A percentile compares a stretch with the other conserved stretches of the same genome.
phyloP scores from a whole-genome alignment of 2,329 filamentous ascomycete genomes.

The Penicillium paneum region DNA sequence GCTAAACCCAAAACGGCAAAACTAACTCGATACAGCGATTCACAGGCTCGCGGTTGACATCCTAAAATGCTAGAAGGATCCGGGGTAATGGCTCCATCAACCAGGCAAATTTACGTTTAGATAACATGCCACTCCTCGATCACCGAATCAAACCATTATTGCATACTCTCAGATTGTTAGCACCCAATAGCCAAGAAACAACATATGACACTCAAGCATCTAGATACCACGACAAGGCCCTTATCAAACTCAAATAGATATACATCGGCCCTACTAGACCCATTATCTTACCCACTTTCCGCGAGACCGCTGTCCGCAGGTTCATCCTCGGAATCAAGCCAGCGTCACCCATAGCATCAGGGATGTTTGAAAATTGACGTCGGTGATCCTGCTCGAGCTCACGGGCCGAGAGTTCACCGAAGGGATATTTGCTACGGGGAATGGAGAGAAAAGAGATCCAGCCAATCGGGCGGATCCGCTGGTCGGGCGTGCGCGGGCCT shows the following conservation, averaged over 20 bases:
- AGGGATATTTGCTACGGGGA: slow-evolving; percentile 20
- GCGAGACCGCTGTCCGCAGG: slow-evolving; percentile 17
- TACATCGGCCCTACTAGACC: background rate
- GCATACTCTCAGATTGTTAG: background rate
- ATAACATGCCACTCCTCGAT: background rate
- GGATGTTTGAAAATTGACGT: slow-evolving; percentile 9
- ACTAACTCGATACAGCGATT: no score
- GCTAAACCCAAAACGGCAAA: no score
- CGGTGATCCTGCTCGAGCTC: slow-evolving; percentile 22
- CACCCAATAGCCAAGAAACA: background rate
- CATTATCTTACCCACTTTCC: slow-evolving; percentile 18
- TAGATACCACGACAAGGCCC: background rate
- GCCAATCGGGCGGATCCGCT: slow-evolving; percentile 10
- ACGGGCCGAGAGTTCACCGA: slow-evolving; percentile 25
- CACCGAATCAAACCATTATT: background rate
- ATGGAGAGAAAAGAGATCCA: slow-evolving; percentile 2
- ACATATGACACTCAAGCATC: slow-evolving; percentile 14
- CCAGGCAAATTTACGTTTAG: background rate
- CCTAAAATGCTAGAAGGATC: background rate
- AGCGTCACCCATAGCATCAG: slow-evolving; percentile 1
- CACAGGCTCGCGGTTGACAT: no score
- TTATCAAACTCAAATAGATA: background rate
- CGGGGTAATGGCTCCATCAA: background rate
- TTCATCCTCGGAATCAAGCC: slow-evolving; percentile 18
- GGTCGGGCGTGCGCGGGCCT: background rate